Evolutionary conservation across 768 basidiomycete species (phyloP), one percentile per base, ranked within the genome.

Genomic region (Russula vinacea): DNA sequence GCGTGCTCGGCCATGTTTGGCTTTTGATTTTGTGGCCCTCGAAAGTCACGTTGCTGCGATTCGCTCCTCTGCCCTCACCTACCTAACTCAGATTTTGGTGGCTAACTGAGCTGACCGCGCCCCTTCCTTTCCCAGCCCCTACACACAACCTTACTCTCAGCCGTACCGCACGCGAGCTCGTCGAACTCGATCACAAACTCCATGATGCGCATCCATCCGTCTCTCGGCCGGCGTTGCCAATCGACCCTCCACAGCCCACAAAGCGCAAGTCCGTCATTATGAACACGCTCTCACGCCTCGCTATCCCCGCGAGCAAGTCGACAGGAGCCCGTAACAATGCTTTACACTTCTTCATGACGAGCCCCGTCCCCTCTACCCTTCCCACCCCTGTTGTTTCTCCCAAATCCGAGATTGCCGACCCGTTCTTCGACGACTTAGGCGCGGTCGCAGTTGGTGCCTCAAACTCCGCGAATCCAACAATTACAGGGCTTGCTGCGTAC

Each of bases 131-230:
- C 40, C 57, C 77, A 92, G 93, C 93, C 24, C 88, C 92, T 33
- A 94, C 90, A 26, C 90, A 94, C 76, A 91, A 92, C 78, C 81
- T 94, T 56, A 95, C 93, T 44, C 84, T 95, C 52, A 89, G 88
- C 9, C 85, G 93, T 63, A 86, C 86, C 61, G 83, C 84, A 53
- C 79, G 81, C 68, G 92, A 94, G 74, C 79, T 94, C 50, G 78
- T 88, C 45, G 90, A 94, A 68, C 81, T 94, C n/a, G 86, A 94
- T 73, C 80, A 80, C 56, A 92, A 91, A 78, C 84, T 95, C 62
- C 84, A 82, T 58, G 88, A 89, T 61, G 73, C 82, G 24, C 77
- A 86, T 71, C 83, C 86, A 29, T 76, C 75, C 62, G 75, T 79
- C 69, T 82, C 78, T 64, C 78, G 87, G 64, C 91, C 87, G 39